phyloP scores from a whole-genome alignment of 2,329 filamentous ascomycete genomes.

The Ilyonectria mors-panacis region DNA sequence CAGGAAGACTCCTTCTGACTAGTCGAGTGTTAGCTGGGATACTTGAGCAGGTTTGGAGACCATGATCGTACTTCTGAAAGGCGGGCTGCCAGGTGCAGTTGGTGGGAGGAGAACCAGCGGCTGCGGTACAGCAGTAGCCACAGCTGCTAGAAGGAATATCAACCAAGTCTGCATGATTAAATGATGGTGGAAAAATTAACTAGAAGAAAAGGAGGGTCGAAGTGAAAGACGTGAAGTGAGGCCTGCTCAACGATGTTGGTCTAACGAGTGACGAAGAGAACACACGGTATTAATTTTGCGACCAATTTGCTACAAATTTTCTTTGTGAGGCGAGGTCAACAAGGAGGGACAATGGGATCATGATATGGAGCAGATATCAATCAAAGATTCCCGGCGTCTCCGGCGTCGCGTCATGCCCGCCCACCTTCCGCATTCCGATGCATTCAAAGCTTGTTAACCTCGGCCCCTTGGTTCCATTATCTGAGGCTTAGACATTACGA shows the following conservation, averaged over 20 bases:
- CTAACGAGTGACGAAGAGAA: slow-evolving; percentile 16
- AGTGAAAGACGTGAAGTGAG: slow-evolving; percentile 7
- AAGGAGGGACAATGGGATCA: neutral
- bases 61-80: slow-evolving; percentile 20
- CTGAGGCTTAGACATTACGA: slow-evolving; percentile 7
- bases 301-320: too few relatives aligned
- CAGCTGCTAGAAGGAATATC: neutral
- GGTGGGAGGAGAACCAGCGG: slow-evolving; percentile 3
- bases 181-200: neutral
- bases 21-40: neutral
- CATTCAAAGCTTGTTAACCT: slow-evolving; percentile 5
- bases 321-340: neutral
- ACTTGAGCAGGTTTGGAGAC: neutral
- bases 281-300: too few relatives aligned
- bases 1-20: slow-evolving; percentile 31
- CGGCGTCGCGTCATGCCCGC: neutral
- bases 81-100: neutral
- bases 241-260: slow-evolving; percentile 18
- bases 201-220: neutral
- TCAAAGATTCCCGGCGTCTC: neutral
- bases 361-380: neutral
- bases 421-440: neutral
- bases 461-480: neutral
- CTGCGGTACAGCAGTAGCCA: slow-evolving; percentile 12
- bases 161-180: slow-evolving; percentile 7